Evolutionary conservation across 2,329 filamentous ascomycete genomes (phyloP), one percentile per base, ranked within the genome.

Genomic region (Diaporthe citrichinensis): DNA sequence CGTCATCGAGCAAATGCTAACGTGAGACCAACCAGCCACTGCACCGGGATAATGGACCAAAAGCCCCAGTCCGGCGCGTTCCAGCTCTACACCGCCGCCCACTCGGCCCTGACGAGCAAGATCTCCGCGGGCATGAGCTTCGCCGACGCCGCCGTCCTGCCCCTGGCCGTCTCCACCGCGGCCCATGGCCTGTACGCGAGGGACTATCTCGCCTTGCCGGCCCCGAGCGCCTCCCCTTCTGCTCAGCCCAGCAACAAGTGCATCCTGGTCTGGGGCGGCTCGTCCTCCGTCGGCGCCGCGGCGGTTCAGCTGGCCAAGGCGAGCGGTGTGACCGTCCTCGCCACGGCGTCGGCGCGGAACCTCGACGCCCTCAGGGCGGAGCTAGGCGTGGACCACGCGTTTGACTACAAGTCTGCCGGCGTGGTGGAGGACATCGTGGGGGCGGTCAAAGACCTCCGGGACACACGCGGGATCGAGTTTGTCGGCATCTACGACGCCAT

Each of bases 241-340:
- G 15, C n/a, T 12, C 65, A 6, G 15, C 6, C 23, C 4, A 39
- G 4, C 46, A 68, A 4, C 25, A 69, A 71, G 36, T 36, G 62
- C 9, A 72, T 78, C 25, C 57, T 78, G 25, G 68, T 78, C 49
- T 78, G 75, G 77, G 74, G 77, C 4, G 76, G 71, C 58, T 69
- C 76, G 17, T 78, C 77, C 36, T 62, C 74, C 8, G 76, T 77
- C n/a, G 77, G 77, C 15, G 44, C 31, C 36, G 41, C 72, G 36
- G 17, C 69, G 12, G 59, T 76, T 36, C 76, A 78, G 65, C 49
- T 78, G 2, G 76, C 76, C 14, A 74, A 71, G 25, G 55, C 71
- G 39, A 72, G 69, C 23, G 76, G 76, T 36, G 34, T 75, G 31
- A 61, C 75, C 6, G 75, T 78, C 49, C 69, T 68, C 25, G 71